Evolutionary conservation across 2,329 filamentous ascomycete genomes (phyloP), one percentile per base, ranked within the genome.

Genomic region (Huntiella omanensis): DNA sequence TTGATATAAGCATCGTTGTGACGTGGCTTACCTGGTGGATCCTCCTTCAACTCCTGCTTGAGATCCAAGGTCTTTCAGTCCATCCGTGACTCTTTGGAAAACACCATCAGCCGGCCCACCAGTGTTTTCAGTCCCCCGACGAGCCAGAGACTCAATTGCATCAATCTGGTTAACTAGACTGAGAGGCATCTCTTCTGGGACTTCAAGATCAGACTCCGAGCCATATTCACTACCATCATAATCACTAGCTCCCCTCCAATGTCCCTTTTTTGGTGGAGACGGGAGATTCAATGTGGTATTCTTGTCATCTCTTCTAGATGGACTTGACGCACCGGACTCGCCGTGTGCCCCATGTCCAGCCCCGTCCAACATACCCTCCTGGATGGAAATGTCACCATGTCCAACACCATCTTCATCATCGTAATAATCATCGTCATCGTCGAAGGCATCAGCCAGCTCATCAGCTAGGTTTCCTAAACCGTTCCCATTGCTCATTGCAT

Each of bases 401-500:
- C 44, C 40, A 35, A 41, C 41, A 22, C 41, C 48, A n/a, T 50
- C 48, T 49, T 55, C 59, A 15, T 68, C 65, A 38, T 69, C 64
- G 43, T 68, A 65, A 15, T 69, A 70, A 35, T 77, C 75, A 36
- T 74, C 76, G 48, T 72, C 74, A 33, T 75, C 76, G 38, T 73
- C 75, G 59, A 81, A 75, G 3, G 78, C 77, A 55, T 82, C 81
- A 1, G 80, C 83, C 41, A 91, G 65, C 60, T 91, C 83, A 60
- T 88, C 83, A 1, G 83, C 83, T 42, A 91, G 61, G 54, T 85
- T 87, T 32, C 83, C 83, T 51, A 85, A 65, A 6, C 79, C 78
- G 51, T 74, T 74, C 43, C 63, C 64, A 2, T 58, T 58, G 17
- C 59, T 62, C 19, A 47, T 43, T 36, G 38, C 42, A 37, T 60